Conservation (phyloP, 2,329 filamentous ascomycete genomes). For the Fusarium sambucinum region DNA sequence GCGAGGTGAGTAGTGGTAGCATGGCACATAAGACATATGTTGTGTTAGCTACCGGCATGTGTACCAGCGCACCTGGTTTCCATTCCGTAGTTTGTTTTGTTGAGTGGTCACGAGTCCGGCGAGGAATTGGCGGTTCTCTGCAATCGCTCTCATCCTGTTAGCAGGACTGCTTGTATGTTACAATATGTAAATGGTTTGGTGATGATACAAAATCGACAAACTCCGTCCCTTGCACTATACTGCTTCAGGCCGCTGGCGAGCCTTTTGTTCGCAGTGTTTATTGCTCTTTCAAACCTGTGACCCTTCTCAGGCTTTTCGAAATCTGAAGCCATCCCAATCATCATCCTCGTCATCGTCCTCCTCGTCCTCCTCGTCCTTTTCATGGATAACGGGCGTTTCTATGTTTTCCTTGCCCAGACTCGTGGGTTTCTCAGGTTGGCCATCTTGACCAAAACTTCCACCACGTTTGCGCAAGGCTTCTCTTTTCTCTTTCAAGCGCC, state of each 20-base stretch:
- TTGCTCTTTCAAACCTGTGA: neutral
- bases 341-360: slow-evolving; percentile 61
- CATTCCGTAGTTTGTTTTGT: slow-evolving; percentile 1
- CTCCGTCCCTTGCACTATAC: slow-evolving; percentile 8
- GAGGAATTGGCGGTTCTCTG: neutral
- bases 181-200: slow-evolving; percentile 45
- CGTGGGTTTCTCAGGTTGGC: slow-evolving; percentile 39
- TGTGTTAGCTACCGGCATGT: neutral
- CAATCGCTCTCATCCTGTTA: slow-evolving; percentile 10
- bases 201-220: slow-evolving; percentile 40
- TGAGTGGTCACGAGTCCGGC: slow-evolving; percentile 17
- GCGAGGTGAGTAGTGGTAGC: slow-evolving; percentile 9
- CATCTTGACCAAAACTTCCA: slow-evolving; percentile 48
- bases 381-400: slow-evolving; percentile 50
- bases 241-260: neutral
- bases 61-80: neutral
- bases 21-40: neutral
- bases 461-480: slow-evolving; percentile 70
- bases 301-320: slow-evolving; percentile 47
- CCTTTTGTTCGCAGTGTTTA: neutral
- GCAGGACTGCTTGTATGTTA: slow-evolving; percentile 43
- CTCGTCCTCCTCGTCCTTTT: slow-evolving; percentile 61
- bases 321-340: slow-evolving; percentile 72
- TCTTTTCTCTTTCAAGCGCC: slow-evolving; percentile 75
- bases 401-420: slow-evolving; percentile 48